Conservation (phyloP, 2,329 filamentous ascomycete genomes). For the Ophiostoma sp. region DNA sequence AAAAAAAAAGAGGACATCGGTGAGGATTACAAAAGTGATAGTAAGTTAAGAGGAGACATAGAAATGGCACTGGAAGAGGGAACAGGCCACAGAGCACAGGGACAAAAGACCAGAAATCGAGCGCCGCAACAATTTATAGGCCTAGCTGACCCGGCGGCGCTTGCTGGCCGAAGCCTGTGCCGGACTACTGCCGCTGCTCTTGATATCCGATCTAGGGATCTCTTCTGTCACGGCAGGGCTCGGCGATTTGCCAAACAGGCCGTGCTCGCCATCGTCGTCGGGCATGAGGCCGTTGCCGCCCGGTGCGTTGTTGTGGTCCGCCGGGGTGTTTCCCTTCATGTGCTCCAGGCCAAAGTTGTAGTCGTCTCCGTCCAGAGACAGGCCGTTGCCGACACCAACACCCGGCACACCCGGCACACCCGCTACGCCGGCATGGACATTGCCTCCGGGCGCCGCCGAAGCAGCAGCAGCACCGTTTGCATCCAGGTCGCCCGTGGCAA, state of each 20-base stretch:
- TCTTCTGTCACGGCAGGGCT: constrained; percentile 21
- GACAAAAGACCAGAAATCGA: too few species aligned
- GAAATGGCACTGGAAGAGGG: background rate
- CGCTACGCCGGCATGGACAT: background rate
- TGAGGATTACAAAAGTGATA: background rate
- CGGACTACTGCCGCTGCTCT: constrained; percentile 16
- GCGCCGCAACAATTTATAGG: background rate
- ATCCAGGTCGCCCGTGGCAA: constrained; percentile 37
- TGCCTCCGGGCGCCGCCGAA: background rate
- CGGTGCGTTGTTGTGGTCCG: background rate
- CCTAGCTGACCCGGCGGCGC: constrained; percentile 20
- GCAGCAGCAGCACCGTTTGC: constrained; percentile 29
- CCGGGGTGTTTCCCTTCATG: background rate
- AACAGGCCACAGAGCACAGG: too few species aligned
- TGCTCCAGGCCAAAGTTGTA: constrained; percentile 17
- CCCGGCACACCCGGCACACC: too few species aligned
- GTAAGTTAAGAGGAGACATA: background rate
- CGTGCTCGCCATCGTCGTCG: constrained; percentile 16
- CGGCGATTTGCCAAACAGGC: constrained; percentile 20
- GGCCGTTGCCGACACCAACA: background rate
- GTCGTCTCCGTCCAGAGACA: constrained; percentile 9
- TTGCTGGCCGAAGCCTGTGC: constrained; percentile 13
- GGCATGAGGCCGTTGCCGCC: background rate
- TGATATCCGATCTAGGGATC: constrained; percentile 18
- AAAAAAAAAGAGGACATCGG: background rate